Base-by-base conservation (phyloP, 2,329 filamentous ascomycete species). In the Sclerotinia sclerotiorum region DNA sequence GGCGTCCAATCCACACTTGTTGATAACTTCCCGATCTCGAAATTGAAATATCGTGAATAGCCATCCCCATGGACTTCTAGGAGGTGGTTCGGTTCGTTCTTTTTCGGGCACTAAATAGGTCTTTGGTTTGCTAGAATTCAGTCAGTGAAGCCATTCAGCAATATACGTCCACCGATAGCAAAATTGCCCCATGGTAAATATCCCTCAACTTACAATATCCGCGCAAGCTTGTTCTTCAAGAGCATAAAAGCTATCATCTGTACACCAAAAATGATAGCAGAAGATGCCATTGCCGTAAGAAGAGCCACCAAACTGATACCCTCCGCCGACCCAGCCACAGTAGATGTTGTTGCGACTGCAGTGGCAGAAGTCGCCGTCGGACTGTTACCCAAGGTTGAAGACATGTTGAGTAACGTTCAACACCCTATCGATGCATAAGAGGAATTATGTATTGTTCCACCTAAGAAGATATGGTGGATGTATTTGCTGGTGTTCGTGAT, bases 1-100 rank as follows among this genome's bases (percentile, higher is more conserved):
- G 76, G 94, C 93, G 78, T 99, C 95, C 13, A 99, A 86, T 24
- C 95, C 95, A 74, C 94, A 97, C 79, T 97, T 97, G 65, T 94
- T 90, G 75, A 99, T 97, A 73, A 99, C 88, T 74, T 97, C 92
- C 17, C 92, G 84, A 70, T 92, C 85, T 82, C 87, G 79, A 81
- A 92, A 81, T 81, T 88, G 79, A 81, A 91, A 83, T 84, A 97
- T 77, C 79, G 85, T 77, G 73, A 87, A 72, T 69, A 89, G 68
- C 74, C 73, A 76, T 7, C 81, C 81, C 77, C 84, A 82, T 49
- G 84, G 81, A 58, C 79, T 84, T 65, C 78, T 80, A 0, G 91
- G 90, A 2, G 92, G 91, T 1, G 90, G 82, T n/a, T 89, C 85
- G 11, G 92, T 93, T 73, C 93, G 88, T 81, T 97, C 91, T 76